Base-by-base conservation (phyloP, 2,329 filamentous ascomycete species). In the Sarocladium brachiariae region DNA sequence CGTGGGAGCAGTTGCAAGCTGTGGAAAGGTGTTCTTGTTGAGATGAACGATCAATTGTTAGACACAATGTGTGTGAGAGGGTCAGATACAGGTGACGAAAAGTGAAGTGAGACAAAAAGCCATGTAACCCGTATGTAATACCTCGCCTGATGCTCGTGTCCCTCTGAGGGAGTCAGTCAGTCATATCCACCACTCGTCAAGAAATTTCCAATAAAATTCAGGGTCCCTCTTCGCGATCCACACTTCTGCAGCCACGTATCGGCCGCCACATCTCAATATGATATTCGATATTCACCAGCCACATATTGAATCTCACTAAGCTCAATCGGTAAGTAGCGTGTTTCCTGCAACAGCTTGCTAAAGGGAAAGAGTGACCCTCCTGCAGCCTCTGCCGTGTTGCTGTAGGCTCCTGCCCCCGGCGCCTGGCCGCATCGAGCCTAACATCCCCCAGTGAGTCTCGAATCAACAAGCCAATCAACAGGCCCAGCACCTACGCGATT, bases 161-260 rank as follows among this genome's bases (percentile, higher is more conserved):
- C 18, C 37, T 23, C 37, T 21, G 5, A 16, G 7, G 8, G 16
- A 39, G 37, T 21, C 18, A n/a, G 14, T 41, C 13, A n/a, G n/a
- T n/a, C n/a, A n/a, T n/a, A n/a, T n/a, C n/a, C n/a, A n/a, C n/a
- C 13, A 30, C 27, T 7, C 13, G 39, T 47, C 9, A 18, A 47
- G 27, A 47, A 47, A n/a, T 47, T 47, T 13, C n/a, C 6, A 47
- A 4, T 30, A 30, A 43, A 43, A 33, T 47, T 33, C 43, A 47
- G 43, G 43, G 43, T 47, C 43, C 43, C 43, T 45, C 39, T 33
- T 47, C 43, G 21, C 43, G 27, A 47, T 47, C 43, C 43, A 47
- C 43, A 27, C 13, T 25, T 14, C 23, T 25, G 39, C 39, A 47
- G 43, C 43, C 43, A 47, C 43, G 16, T 18, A 33, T 23, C 27